Conservation (phyloP, 495 filamentous ascomycete species). For the Polyplosphaeria fusca region DNA sequence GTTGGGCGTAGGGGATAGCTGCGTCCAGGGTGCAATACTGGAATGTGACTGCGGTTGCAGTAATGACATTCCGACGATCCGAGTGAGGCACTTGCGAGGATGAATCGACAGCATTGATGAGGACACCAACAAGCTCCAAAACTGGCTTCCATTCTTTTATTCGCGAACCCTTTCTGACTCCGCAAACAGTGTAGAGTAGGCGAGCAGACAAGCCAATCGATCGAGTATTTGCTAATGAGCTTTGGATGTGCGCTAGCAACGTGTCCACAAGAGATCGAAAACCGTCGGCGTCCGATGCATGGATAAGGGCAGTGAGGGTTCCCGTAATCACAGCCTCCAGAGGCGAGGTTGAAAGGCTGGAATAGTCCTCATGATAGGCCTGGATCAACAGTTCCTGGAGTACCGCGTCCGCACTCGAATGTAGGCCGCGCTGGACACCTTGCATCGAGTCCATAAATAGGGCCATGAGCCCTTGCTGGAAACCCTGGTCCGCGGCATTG, state of each 20-base stretch:
- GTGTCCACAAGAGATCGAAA: conserved; percentile 61
- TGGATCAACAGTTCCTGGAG: conserved; percentile 56
- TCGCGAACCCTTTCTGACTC: conserved; percentile 73
- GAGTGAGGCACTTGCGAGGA: conserved; percentile 22
- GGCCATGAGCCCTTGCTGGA: conserved; percentile 83
- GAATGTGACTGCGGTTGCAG: conserved; percentile 61
- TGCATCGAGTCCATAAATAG: conserved; percentile 87
- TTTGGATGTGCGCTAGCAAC: conserved; percentile 52
- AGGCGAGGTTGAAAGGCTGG: conserved; percentile 5
- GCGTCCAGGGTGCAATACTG: conserved; percentile 77
- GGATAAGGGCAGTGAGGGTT: conserved; percentile 72
- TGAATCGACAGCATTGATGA: conserved; percentile 11
- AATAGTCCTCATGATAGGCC: conserved; percentile 9
- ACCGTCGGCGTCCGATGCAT: conserved; percentile 71
- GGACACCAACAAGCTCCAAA: conserved; percentile 48
- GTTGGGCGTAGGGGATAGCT: conserved; percentile 63
- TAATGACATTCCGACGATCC: conserved; percentile 39
- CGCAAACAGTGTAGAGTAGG: conserved; percentile 63
- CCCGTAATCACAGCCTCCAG: conserved; percentile 63
- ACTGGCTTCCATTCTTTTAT: conserved; percentile 69
- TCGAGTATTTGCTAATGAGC: background rate
- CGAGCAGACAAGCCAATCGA: conserved; percentile 42
- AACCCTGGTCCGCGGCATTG: conserved; percentile 54
- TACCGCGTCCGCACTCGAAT: conserved; percentile 75
- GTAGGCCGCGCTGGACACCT: conserved; percentile 70